phyloP scores from a whole-genome alignment of 2,329 filamentous ascomycete genomes.

The Mollisia scopiformis region DNA sequence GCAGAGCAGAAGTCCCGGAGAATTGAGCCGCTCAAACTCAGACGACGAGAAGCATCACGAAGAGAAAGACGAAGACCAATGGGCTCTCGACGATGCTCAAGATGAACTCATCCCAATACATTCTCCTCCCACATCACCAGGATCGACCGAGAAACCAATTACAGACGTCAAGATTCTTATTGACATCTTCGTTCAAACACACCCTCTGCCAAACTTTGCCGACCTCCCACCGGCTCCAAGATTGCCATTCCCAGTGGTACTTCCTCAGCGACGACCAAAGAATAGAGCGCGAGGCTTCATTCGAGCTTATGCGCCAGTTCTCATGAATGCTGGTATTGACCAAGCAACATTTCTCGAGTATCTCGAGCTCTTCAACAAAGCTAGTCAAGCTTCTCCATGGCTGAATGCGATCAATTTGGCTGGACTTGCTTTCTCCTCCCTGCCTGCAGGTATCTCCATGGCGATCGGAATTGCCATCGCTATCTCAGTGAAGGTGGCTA shows the following conservation, averaged over 20 bases:
- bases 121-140: not conserved
- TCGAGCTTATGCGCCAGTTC: conserved; percentile 51
- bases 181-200: not conserved
- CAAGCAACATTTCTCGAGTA: conserved; percentile 51
- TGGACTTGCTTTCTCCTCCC: conserved; percentile 40
- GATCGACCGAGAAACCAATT: not conserved
- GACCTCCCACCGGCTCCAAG: conserved; percentile 14
- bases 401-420: conserved; percentile 45
- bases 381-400: conserved; percentile 42
- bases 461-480: conserved; percentile 46
- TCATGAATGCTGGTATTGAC: conserved; percentile 48
- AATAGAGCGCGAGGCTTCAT: conserved; percentile 51
- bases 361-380: conserved; percentile 49
- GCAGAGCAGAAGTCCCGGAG: not conserved
- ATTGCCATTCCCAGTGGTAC: conserved; percentile 48
- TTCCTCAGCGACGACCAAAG: conserved; percentile 53
- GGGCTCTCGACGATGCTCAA: conserved; percentile 3
- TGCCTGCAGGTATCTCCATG: conserved; percentile 43
- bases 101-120: not conserved
- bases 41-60: not conserved
- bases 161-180: conserved; percentile 1
- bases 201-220: conserved; percentile 4
- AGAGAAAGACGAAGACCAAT: conserved; percentile 3
- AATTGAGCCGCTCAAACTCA: not conserved
- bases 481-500: conserved; percentile 29